phyloP scores from a whole-genome alignment of 2,329 filamentous ascomycete species.

The Saccharata proteae region DNA sequence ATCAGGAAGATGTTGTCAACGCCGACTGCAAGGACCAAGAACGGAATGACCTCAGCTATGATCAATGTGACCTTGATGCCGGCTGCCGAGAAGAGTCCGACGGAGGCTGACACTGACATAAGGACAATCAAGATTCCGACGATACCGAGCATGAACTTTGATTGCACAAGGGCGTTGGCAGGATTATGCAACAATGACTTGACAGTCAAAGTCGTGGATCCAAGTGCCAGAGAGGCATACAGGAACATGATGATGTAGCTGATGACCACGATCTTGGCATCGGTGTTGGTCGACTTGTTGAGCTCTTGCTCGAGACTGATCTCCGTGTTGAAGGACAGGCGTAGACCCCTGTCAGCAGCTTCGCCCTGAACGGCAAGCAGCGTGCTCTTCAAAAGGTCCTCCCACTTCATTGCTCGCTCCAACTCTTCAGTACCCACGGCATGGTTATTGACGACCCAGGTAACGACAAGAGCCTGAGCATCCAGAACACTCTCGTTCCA shows the following conservation, averaged over 20 bases:
- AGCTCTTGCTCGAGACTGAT: constrained; percentile 90
- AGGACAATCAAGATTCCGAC: constrained; percentile 90
- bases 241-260: constrained; percentile 99
- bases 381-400: constrained; percentile 61
- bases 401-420: constrained; percentile 75
- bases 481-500: constrained; percentile 57
- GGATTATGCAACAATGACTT: constrained; percentile 72
- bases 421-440: constrained; percentile 61
- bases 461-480: constrained; percentile 71
- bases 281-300: constrained; percentile 96
- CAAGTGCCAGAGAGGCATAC: constrained; percentile 85
- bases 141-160: constrained; percentile 92
- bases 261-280: constrained; percentile 90
- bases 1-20: constrained; percentile 99
- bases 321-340: constrained; percentile 90
- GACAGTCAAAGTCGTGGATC: constrained; percentile 71
- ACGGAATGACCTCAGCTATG: constrained; percentile 96
- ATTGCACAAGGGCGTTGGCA: constrained; percentile 76
- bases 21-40: constrained; percentile 88
- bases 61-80: constrained; percentile 93
- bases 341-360: constrained; percentile 62
- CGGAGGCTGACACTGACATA: constrained; percentile 93
- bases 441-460: constrained; percentile 89
- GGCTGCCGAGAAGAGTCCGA: constrained; percentile 83
- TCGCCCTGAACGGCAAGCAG: constrained; percentile 71